phyloP scores from a whole-genome alignment of 495 filamentous ascomycete species.

The Jackrogersella multiformis region DNA sequence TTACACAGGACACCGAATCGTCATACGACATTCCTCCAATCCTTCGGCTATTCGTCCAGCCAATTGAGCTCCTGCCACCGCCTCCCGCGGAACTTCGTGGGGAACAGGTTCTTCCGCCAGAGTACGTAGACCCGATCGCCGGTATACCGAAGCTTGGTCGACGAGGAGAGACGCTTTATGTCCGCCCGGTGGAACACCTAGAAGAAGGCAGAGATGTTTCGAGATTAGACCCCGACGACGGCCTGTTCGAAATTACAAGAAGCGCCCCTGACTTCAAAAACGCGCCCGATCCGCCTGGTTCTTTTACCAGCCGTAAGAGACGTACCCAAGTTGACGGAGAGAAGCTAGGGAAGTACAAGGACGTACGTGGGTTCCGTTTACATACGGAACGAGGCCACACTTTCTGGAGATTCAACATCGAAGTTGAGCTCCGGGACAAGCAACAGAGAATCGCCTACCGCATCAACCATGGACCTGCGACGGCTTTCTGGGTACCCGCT shows the following conservation, averaged over 20 bases:
- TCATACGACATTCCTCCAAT: slow-evolving; percentile 81
- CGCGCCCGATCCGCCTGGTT: slow-evolving; percentile 51
- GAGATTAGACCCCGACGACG: slow-evolving; percentile 76
- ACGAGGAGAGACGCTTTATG: slow-evolving; percentile 81
- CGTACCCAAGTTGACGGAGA: slow-evolving; percentile 71
- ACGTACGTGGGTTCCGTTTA: slow-evolving; percentile 81
- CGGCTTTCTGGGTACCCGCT: slow-evolving; percentile 95
- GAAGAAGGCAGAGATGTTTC: slow-evolving; percentile 80
- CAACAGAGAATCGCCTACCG: slow-evolving; percentile 92
- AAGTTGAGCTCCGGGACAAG: slow-evolving; percentile 79
- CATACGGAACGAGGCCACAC: slow-evolving; percentile 88
- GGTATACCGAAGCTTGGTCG: slow-evolving; percentile 84
- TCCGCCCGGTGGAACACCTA: slow-evolving; percentile 83
- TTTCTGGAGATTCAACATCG: slow-evolving; percentile 96
- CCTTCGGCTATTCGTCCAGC: slow-evolving; percentile 83
- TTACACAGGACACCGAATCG: slow-evolving; percentile 83
- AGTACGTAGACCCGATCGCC: slow-evolving; percentile 90
- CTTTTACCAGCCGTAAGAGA: slow-evolving; percentile 58
- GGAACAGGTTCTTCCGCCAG: slow-evolving; percentile 72
- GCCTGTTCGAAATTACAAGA: slow-evolving; percentile 73
- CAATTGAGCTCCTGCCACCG: slow-evolving; percentile 84
- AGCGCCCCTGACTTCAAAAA: slow-evolving; percentile 52
- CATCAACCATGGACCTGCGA: slow-evolving; percentile 89
- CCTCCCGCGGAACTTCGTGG: slow-evolving; percentile 74
- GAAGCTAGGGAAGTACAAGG: slow-evolving; percentile 75